Conservation (phyloP, 352 stramenopile genomes). For the Aphanomyces stellatus region DNA sequence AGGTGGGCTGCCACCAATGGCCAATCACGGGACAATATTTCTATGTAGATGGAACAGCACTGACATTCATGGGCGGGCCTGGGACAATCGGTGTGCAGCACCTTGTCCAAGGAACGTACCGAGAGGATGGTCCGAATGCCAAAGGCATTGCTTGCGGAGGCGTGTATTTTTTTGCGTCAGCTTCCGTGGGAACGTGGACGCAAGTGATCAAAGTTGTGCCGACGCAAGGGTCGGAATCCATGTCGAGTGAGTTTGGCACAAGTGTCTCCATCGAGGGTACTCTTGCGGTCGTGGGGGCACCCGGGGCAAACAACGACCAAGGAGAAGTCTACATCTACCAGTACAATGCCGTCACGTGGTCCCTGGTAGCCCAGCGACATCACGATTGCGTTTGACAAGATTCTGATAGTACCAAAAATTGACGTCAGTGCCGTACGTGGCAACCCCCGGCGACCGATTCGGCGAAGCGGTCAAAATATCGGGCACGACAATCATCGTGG, state of each 20-base stretch:
- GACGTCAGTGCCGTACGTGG: slow-evolving; percentile 36
- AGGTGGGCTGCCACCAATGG: not conserved
- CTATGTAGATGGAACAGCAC: not conserved
- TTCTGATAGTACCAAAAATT: slow-evolving; percentile 45
- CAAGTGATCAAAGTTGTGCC: slow-evolving; percentile 48
- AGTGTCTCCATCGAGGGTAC: slow-evolving; percentile 38
- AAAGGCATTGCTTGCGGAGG: slow-evolving; percentile 69
- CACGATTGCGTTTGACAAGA: not conserved
- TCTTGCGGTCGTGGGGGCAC: slow-evolving; percentile 53
- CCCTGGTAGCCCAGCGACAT: slow-evolving; percentile 22
- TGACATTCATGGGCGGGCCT: slow-evolving; percentile 15
- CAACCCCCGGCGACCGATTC: slow-evolving; percentile 48
- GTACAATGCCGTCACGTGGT: slow-evolving; percentile 42
- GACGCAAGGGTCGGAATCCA: slow-evolving; percentile 28
- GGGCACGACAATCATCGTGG: slow-evolving; percentile 45
- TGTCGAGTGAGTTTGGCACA: slow-evolving; percentile 48
- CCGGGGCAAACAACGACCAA: slow-evolving; percentile 41
- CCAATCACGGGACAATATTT: not conserved
- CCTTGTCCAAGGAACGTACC: slow-evolving; percentile 49
- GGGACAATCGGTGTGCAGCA: slow-evolving; percentile 39
- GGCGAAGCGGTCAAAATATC: slow-evolving; percentile 40
- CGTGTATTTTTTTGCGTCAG: slow-evolving; percentile 48
- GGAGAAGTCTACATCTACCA: slow-evolving; percentile 72
- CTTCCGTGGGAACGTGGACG: slow-evolving; percentile 33
- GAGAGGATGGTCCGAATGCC: slow-evolving; percentile 37